Base-by-base conservation (phyloP, 331 rosid genomes). In the Arachis monticola region DNA sequence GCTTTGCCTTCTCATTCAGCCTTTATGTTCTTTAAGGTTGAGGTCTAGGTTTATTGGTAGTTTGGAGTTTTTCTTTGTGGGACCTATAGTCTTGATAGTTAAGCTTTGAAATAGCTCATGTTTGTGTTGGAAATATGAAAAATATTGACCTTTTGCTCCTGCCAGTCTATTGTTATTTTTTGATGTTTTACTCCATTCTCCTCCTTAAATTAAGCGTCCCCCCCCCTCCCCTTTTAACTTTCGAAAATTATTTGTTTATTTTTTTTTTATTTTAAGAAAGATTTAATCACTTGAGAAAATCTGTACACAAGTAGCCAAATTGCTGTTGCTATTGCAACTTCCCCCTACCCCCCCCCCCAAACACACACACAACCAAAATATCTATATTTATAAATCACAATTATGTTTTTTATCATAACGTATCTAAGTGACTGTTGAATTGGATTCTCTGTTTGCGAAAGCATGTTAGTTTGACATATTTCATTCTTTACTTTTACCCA, bases 391-490 rank as follows among this genome's bases (percentile, higher is more conserved):
- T 8, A 13, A 68, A 52, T 69, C 63, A 53, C 10, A 69, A 69
- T 14, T 52, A 12, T 4, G 30, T 27, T 27, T 10, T 48, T 62
- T 52, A 52, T 69, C 52, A 53, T 35, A 69, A 35, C 7, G 14
- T 51, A 53, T 52, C 51, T 32, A 69, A 8, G 8, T 45, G 44
- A 8, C 13, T 45, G 44, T 68, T 68, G 62, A 53, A 32, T 69
- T 47, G 72, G 59, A 47, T 60, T 31, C 45, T 48, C 31, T 48
- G 10, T 10, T 67, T 48, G 59, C 27, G 47, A 5, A 67, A 30
- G 56, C 70, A 65, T 22, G 70, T 22, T 47, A 10, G 44, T 11
- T 67, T 67, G 58, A 67, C 72, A 47, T 48, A 9, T 53, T 53
- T 55, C 41, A 52, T 13, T 55, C 13, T 55, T 66, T 40, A 6